Conservation (phyloP, 345 rosid species). For the Excoecaria agallocha region DNA sequence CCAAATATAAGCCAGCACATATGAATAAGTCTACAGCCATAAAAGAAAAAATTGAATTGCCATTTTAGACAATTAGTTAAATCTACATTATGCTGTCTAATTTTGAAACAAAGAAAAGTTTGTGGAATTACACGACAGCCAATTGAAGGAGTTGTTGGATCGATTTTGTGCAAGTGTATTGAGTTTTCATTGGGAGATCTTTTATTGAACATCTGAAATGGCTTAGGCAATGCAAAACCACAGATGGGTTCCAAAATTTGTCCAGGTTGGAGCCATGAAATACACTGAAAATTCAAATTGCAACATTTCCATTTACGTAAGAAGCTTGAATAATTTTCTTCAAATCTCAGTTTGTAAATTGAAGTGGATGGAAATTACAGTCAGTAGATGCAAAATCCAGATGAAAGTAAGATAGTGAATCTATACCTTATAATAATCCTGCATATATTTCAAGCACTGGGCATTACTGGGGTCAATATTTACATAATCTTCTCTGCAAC, state of each 20-base stretch:
- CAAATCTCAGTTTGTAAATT: no score
- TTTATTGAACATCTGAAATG: slow-evolving; percentile 18
- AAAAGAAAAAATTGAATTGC: not conserved
- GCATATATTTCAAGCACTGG: slow-evolving; percentile 35
- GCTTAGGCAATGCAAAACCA: slow-evolving; percentile 32
- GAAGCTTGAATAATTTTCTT: no score
- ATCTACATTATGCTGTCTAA: not conserved
- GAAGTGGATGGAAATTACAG: no score
- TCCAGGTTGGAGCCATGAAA: slow-evolving; percentile 2
- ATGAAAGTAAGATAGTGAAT: not conserved
- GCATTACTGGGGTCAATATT: slow-evolving; percentile 30
- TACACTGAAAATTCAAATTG: slow-evolving; percentile 29
- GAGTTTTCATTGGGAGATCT: slow-evolving; percentile 30
- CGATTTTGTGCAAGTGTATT: slow-evolving; percentile 11
- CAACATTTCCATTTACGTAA: no score
- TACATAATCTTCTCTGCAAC: slow-evolving; percentile 44
- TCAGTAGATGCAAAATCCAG: not conserved
- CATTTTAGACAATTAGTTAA: no score
- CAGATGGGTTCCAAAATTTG: slow-evolving; percentile 45
- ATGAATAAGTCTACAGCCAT: slow-evolving; percentile 10
- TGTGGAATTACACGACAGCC: slow-evolving; percentile 39
- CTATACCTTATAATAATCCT: slow-evolving; percentile 28
- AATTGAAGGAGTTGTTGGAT: slow-evolving; percentile 19
- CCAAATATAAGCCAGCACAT: slow-evolving; percentile 20
- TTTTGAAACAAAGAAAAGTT: not conserved